Evolutionary conservation across 2,329 filamentous ascomycete species (phyloP), one percentile per base, ranked within the genome.

Genomic region (Pyricularia pennisetigena): DNA sequence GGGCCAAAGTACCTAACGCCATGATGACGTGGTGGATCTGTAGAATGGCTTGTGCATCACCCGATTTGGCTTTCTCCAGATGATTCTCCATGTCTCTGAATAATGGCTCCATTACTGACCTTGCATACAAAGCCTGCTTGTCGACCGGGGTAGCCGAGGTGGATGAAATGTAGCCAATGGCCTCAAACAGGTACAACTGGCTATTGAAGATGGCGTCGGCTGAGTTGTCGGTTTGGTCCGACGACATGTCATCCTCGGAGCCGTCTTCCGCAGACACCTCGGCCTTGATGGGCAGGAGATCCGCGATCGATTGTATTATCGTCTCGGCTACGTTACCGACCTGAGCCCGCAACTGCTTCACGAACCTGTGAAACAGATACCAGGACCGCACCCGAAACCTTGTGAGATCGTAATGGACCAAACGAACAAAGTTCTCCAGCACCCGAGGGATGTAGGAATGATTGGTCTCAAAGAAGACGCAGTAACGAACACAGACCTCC

Each of bases 21-120:
- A 97, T 94, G 72, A 99, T 93, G 72, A 97, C 91, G 77, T 99
- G 95, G 76, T 99, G 95, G 23, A 97, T 92, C 78, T 99, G 95
- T 23, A 97, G 82, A 57, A 90, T 82, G 1, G 94, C 90, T 74
- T 93, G 89, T 65, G 92, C 88, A 75, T 98, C 93, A 14, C 92
- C 92, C 59, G 86, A 82, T 76, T 92, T 92, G 30, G 94, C 95
- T 68, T 88, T 82, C 12, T 84, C 83, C 23, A 99, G 83, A 74
- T 94, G 89, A 68, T 86, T 85, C 76, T 97, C 89, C 83, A 99
- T 90, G 73, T 98, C 94, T n/a, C 85, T 81, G 76, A 97, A 97
- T 9, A 99, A 82, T 14, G 95, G 95, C 68, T 90, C 90, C 85
- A 98, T 90, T 68, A 99, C 92, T 0, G 91, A 92, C 72, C 92